Percentiles rank a stretch among this genome's conserved stretches.
phyloP scores from a whole-genome alignment of 495 filamentous ascomycete genomes.

The Aeminium ludgeri region DNA sequence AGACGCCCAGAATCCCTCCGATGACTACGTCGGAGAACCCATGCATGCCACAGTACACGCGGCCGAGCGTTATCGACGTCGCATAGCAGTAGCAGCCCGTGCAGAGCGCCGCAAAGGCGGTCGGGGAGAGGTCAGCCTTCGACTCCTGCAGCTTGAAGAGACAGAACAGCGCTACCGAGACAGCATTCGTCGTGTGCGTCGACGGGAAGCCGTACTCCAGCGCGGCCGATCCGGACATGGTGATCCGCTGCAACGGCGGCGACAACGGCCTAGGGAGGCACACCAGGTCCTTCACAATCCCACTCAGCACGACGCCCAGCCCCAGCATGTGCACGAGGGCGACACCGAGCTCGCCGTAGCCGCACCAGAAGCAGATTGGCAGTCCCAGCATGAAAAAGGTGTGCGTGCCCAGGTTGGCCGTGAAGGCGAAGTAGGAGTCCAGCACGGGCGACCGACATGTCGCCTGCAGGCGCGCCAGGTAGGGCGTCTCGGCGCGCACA shows the following conservation, averaged over 20 bases:
- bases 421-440: slow-evolving; percentile 90
- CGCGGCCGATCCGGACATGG: slow-evolving; percentile 86
- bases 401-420: slow-evolving; percentile 92
- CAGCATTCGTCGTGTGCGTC: slow-evolving; percentile 90
- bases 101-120: slow-evolving; percentile 15
- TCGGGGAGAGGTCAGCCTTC: slow-evolving; percentile 37
- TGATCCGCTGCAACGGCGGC: slow-evolving; percentile 83
- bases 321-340: slow-evolving; percentile 57
- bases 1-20: slow-evolving; percentile 57
- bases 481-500: slow-evolving; percentile 87
- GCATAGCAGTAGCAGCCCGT: slow-evolving; percentile 51
- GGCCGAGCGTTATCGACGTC: slow-evolving; percentile 72
- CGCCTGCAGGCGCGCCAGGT: slow-evolving; percentile 71
- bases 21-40: slow-evolving; percentile 80
- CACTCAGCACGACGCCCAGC: slow-evolving; percentile 78
- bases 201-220: slow-evolving; percentile 96
- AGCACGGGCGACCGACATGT: slow-evolving; percentile 44
- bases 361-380: slow-evolving; percentile 92
- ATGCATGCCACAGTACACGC: slow-evolving; percentile 97
- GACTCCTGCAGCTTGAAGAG: slow-evolving; percentile 46
- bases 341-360: slow-evolving; percentile 60
- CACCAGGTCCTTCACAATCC: slow-evolving; percentile 83
- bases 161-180: slow-evolving; percentile 79
- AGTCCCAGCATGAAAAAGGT: slow-evolving; percentile 95
- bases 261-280: slow-evolving; percentile 91